These are phyloP conservation scores for Carnegiea gigantea DNA, from an alignment of 179 eudicot genomes.

Conservation along the genomic window DNA sequence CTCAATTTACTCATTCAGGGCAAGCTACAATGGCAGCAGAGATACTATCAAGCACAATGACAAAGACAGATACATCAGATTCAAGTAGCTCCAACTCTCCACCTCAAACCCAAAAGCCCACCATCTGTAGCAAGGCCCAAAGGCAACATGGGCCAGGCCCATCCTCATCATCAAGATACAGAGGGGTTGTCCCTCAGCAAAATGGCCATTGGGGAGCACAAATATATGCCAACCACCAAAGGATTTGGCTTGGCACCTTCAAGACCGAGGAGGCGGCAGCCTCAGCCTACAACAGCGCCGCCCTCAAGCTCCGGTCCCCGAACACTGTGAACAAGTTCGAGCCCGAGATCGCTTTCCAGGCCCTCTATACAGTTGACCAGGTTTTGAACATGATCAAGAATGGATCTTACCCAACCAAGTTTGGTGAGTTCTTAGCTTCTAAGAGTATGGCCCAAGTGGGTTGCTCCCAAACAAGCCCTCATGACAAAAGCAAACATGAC, in stretches of 20 bases:
- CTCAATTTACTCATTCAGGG: background rate
- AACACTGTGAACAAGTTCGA: constrained; percentile 8
- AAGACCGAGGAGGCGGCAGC: constrained; percentile 50
- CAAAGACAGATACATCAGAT: constrained; percentile 22
- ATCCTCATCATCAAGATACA: constrained; percentile 25
- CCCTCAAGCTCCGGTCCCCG: constrained; percentile 33
- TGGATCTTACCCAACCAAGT: constrained; percentile 51
- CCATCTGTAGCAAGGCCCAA: background rate
- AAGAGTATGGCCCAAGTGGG: constrained; percentile 2
- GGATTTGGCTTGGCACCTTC: constrained; percentile 65
- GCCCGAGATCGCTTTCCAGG: constrained; percentile 33
- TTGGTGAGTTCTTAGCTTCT: constrained; percentile 27
- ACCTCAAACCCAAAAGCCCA: background rate
- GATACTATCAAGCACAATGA: background rate
- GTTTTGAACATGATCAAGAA: constrained; percentile 66
- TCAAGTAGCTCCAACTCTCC: constrained; percentile 27
- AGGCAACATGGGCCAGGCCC: background rate
- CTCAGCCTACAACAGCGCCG: constrained; percentile 54
- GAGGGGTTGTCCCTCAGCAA: constrained; percentile 50
- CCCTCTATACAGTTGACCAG: constrained; percentile 28
- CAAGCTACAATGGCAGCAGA: background rate
- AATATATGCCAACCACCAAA: constrained; percentile 46
- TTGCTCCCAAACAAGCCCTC: background rate
- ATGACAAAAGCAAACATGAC: background rate
- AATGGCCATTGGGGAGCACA: constrained; percentile 63